Evolutionary conservation across 306 rosid species (phyloP).

Genomic region (Comarum palustre): DNA sequence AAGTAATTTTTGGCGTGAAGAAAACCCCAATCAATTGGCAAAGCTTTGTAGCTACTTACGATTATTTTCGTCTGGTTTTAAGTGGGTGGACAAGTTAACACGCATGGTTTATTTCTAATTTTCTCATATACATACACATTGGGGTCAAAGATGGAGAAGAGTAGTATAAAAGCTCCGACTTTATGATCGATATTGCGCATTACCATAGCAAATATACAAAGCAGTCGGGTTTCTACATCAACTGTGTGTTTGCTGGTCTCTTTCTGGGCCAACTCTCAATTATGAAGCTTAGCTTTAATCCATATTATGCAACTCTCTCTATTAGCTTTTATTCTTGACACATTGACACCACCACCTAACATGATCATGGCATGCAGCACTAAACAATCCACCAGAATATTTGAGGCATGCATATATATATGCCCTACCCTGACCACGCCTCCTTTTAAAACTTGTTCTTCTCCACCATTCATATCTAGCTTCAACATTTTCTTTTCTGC

Average conservation of each 20-base stretch:
- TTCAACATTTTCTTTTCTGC: neutral
- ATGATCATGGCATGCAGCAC: slow-evolving; percentile 7
- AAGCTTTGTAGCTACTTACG: neutral
- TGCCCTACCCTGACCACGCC: neutral
- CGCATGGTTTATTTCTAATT: no score
- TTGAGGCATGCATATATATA: neutral
- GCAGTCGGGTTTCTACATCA: slow-evolving; percentile 1
- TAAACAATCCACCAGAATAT: neutral
- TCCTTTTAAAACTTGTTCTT: neutral
- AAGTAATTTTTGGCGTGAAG: neutral
- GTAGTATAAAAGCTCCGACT: neutral
- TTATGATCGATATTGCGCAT: neutral
- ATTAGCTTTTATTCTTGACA: neutral
- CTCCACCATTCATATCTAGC: neutral
- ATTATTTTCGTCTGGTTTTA: neutral
- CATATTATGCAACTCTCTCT: neutral
- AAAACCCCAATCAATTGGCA: neutral
- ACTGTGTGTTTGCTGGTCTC: neutral
- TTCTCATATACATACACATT: no score
- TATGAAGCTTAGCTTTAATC: slow-evolving; percentile 6
- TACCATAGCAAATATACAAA: neutral
- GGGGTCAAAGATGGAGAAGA: neutral
- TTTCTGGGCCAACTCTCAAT: neutral
- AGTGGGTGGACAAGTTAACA: neutral
- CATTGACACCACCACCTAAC: neutral